phyloP scores from a whole-genome alignment of 2,329 filamentous ascomycete genomes.

The Teratosphaeria nubilosa region DNA sequence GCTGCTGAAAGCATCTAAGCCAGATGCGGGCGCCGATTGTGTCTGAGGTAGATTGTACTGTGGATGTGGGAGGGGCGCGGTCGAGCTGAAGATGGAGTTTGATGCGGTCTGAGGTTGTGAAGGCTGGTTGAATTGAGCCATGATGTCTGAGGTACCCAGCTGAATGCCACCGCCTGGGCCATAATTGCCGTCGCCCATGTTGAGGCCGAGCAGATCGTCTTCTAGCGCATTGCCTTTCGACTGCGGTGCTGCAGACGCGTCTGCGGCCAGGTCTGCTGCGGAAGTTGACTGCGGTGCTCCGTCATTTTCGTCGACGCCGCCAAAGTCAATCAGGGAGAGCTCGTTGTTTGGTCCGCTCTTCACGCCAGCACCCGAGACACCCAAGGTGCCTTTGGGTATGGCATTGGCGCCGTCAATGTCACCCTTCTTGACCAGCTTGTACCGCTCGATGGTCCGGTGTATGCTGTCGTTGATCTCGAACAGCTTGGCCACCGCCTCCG shows the following conservation, averaged over 20 bases:
- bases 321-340: conserved; percentile 89
- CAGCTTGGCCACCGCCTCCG: conserved; percentile 88
- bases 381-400: conserved; percentile 71
- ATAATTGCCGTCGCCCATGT: conserved; percentile 61
- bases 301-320: conserved; percentile 48
- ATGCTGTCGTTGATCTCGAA: conserved; percentile 99
- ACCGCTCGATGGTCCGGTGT: conserved; percentile 88
- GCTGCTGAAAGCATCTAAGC: conserved; percentile 48
- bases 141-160: conserved; percentile 45
- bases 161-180: conserved; percentile 73
- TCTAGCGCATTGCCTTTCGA: conserved; percentile 60
- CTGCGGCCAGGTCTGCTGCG: not conserved
- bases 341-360: conserved; percentile 62
- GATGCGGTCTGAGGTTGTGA: conserved; percentile 13
- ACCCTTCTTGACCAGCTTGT: conserved; percentile 92
- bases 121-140: conserved; percentile 25
- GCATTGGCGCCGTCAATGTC: conserved; percentile 74
- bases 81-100: conserved; percentile 22
- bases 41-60: conserved; percentile 13
- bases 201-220: conserved; percentile 82
- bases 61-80: conserved; percentile 20
- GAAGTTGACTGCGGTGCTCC: conserved; percentile 26
- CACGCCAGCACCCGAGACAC: conserved; percentile 53
- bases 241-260: conserved; percentile 17
- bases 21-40: conserved; percentile 33